Evolutionary conservation across 768 basidiomycete species (phyloP), one percentile per base, ranked within the genome.

Genomic region (Phylloporus sp.): DNA sequence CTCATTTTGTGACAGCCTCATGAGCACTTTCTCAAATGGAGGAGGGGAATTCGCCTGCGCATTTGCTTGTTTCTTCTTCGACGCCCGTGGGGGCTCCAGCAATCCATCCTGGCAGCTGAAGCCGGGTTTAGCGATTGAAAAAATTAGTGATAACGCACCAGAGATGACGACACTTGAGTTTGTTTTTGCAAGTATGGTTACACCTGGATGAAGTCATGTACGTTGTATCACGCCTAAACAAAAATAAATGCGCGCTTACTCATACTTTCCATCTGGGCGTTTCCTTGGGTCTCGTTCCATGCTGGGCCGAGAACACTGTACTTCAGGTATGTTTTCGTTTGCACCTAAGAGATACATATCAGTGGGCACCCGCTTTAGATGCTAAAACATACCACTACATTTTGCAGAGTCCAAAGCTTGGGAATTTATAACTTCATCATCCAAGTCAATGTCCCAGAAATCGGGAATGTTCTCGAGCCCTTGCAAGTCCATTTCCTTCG

Each of bases 171-270:
- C 91, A 93, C 38, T 72, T 76, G 5, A 72, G 69, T 67, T 91
- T 92, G 60, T 90, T 82, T 64, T 86, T 88, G 75, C 91, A 93
- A 20, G 76, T 46, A 58, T 93, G 91, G 58, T 88, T 87, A 61
- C 91, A 93, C 45, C 88, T 90, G 34, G 49, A 10, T 36, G 39
- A 35, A 28, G 45, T n/a, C 26, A 31, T 16, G 15, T 16, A 43
- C 18, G 26, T 49, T 20, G 46, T 8, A 20, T 26, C 28, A 22
- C n/a, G 43, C 11, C 27, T n/a, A 15, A 39, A 45, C 27, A 27
- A 31, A 36, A 11, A 45, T 24, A 27, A 31, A 36, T 9, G 34
- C 5, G 12, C 40, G 53, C 78, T 52, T 57, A 85, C 88, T 74
- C 72, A 55, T 80, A 84, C 50, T 80, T 85, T 13, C 86, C 87